Evolutionary conservation across 805 yeast species (phyloP), one percentile per base, ranked within the genome.

Genomic region (Ogataea paraovalis): DNA sequence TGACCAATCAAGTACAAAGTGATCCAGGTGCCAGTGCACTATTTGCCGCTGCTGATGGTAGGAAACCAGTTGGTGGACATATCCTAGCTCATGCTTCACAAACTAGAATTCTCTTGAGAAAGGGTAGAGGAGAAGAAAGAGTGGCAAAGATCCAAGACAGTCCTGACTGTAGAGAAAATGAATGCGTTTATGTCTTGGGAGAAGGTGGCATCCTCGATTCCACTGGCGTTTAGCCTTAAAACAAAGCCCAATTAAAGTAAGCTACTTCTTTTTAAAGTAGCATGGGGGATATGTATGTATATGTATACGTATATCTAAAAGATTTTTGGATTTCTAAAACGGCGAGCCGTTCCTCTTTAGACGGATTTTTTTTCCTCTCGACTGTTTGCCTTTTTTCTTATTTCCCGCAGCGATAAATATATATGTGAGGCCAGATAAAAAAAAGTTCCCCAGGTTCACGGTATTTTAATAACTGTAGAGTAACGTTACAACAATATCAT

Each of bases 51-150:
- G 90, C 89, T 8, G 92, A 86, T 66, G 91, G 92, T 6, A 78
- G 89, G 57, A 86, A 86, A 63, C 92, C 94, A 50, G 83, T 85
- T 53, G 92, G 94, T 20, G 94, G 94, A 1, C 90, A 86, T 62
- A 85, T 86, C 49, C 71, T 86, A 54, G 92, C 90, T 1, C 91
- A 85, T 67, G 86, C 89, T 4, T 83, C 89, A 14, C 89, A 90
- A 10, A 85, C 94, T 0, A 72, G 94, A 65, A 76, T 86, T 33
- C 69, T 85, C 19, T 73, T 85, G 53, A 58, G 87, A 56, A 85
- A 85, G 61, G 92, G 91, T 23, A 75, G 89, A 56, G 91, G 83
- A 5, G 91, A 85, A 50, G 89, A 85, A 55, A 75, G 91, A 66
- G 87, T 85, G 27, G 89, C 90, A 39, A 86, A 85, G 63, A 73